Base-by-base conservation (phyloP, 371 early-diverging fungal species). In the Mortierella sp. region DNA sequence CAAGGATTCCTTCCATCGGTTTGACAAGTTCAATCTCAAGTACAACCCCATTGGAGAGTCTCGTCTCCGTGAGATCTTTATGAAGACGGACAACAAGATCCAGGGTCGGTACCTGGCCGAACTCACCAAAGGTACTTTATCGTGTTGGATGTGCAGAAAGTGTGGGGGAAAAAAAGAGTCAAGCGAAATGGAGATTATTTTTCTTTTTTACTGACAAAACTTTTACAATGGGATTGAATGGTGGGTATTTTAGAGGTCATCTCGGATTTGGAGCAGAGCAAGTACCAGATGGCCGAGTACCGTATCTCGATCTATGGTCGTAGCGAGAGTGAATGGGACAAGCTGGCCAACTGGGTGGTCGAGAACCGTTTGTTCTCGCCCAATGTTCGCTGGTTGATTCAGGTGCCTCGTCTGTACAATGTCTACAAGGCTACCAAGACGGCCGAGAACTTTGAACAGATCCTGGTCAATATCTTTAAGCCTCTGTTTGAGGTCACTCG, bases 21-120 rank as follows among this genome's bases (percentile, higher is more conserved):
- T 98, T 72, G 98, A 99, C 86, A 96, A 97, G 83, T 98, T 99
- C 88, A 98, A 98, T 82, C 85, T 96, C 53, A 98, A 99, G 83
- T 99, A 98, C 84, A 98, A 98, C 72, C 98, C 98, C 5, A 89
- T 96, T 43, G 97, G 97, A 23, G 88, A 87, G 64, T 85, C 86
- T 26, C 83, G 85, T 44, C 68, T 86, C 58, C 83, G 94, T 63
- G 94, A 94, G 77, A 92, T 95, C 57, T 95, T 95, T 74, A 74
- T 94, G 85, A 99, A 99, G 86, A 95, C 98, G 0, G 99, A 99
- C 81, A 99, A 99, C 82, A 93, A 87, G 66, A 93, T 98, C 64
- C 73, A 93, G 7, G 99, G 99, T 16, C 84, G 89, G 25, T 99
- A 96, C 81, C 83, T 99, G 52, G 98, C 98, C 11, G 97, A 99